Percentiles rank a stretch among this genome's conserved stretches.
phyloP scores from a whole-genome alignment of 2,329 filamentous ascomycete genomes.

The Dryadomyces quercus-mongolicae region DNA sequence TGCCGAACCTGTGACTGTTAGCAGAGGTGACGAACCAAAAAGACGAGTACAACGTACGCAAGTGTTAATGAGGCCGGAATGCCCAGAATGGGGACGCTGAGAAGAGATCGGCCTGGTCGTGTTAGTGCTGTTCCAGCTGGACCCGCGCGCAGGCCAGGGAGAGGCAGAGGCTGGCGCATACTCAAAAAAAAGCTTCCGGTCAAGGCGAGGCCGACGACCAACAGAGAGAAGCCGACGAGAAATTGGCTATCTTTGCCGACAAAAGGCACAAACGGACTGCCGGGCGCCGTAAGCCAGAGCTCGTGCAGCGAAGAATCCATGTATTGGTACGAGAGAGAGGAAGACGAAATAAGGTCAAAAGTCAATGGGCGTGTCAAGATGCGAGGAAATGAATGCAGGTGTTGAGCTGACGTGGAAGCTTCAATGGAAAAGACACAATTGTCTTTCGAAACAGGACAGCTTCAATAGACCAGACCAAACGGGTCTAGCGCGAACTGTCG shows the following conservation, averaged over 20 bases:
- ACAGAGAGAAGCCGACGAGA: constrained; percentile 62
- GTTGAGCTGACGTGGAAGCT: neutral
- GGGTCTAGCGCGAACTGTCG: neutral
- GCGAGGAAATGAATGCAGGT: too few species aligned
- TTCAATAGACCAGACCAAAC: neutral
- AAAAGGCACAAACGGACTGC: constrained; percentile 70
- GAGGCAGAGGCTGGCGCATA: constrained; percentile 29
- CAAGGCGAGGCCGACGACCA: constrained; percentile 59
- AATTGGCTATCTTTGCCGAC: constrained; percentile 79
- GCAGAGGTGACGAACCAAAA: neutral
- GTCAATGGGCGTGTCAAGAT: too few species aligned
- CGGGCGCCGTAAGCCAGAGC: constrained; percentile 86
- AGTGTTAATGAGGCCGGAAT: constrained; percentile 79
- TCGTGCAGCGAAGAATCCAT: constrained; percentile 77
- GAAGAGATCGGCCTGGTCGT: constrained; percentile 61
- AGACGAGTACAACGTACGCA: constrained; percentile 51
- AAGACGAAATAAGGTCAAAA: neutral
- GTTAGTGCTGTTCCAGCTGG: constrained; percentile 13
- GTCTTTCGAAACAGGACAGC: neutral
- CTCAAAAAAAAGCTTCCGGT: constrained; percentile 77
- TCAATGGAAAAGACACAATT: neutral
- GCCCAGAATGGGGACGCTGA: constrained; percentile 66
- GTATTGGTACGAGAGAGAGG: constrained; percentile 19
- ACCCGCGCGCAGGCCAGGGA: neutral
- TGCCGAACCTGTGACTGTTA: constrained; percentile 56